phyloP scores from a whole-genome alignment of 139 green algal genomes.

The Pedinophyceae sp. region DNA sequence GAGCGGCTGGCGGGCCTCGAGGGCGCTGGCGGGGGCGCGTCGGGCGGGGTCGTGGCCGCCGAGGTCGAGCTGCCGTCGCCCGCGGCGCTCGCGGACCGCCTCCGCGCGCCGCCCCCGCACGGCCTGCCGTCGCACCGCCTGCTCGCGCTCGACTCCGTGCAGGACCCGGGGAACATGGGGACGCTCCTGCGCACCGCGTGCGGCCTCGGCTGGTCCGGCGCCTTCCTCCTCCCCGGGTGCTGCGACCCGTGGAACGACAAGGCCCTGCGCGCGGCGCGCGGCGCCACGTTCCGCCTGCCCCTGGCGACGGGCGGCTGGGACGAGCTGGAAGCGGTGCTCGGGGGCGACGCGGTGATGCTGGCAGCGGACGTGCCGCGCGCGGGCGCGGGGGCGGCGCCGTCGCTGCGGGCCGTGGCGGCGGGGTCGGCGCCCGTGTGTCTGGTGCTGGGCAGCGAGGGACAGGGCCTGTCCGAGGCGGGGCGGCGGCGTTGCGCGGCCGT shows the following conservation, averaged over 20 bases:
- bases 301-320: slow-evolving; percentile 11
- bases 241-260: slow-evolving; percentile 66
- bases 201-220: slow-evolving; percentile 57
- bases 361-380: slow-evolving; percentile 22
- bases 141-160: slow-evolving; percentile 51
- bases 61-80: slow-evolving; percentile 21
- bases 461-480: slow-evolving; percentile 35
- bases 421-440: slow-evolving; percentile 25
- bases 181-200: slow-evolving; percentile 50
- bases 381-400: neutral
- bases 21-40: slow-evolving; percentile 10
- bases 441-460: slow-evolving; percentile 60
- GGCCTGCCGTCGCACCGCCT: slow-evolving; percentile 14
- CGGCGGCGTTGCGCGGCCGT: slow-evolving; percentile 19
- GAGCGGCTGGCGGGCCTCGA: slow-evolving; percentile 41
- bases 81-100: slow-evolving; percentile 10
- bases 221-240: slow-evolving; percentile 58
- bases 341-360: slow-evolving; percentile 20
- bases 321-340: slow-evolving; percentile 13
- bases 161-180: slow-evolving; percentile 36
- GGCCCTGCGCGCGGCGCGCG: slow-evolving; percentile 17
- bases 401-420: neutral
- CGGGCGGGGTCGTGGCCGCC: slow-evolving; percentile 1
- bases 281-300: slow-evolving; percentile 28
- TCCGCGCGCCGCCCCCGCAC: slow-evolving; percentile 2